These are phyloP conservation scores for Kwoniella shandongensis DNA, from an alignment of 768 basidiomycete species.

Conservation along the genomic window DNA sequence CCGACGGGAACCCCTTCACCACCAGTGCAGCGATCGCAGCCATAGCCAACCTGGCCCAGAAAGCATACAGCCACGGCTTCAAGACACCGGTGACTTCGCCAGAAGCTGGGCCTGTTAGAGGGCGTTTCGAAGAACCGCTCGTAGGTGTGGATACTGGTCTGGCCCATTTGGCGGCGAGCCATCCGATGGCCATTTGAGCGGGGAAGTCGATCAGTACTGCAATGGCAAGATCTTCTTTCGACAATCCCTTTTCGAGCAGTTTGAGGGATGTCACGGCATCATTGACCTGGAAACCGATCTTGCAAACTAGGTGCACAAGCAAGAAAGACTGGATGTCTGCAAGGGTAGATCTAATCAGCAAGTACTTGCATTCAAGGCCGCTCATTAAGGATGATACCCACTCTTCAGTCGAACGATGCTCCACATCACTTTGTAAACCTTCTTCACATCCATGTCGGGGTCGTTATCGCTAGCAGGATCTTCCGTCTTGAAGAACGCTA, in stretches of 20 bases:
- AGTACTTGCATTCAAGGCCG: too few species aligned
- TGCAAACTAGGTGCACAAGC: constrained; percentile 81
- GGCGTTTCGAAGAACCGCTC: constrained; percentile 7
- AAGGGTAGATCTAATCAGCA: neutral
- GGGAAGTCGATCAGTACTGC: constrained; percentile 96
- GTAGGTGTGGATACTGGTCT: constrained; percentile 50
- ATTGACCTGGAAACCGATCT: constrained; percentile 91
- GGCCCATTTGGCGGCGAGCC: constrained; percentile 90
- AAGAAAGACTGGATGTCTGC: constrained; percentile 87
- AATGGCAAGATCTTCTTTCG: constrained; percentile 91
- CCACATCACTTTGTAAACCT: constrained; percentile 94
- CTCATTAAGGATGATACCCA: constrained; percentile 55
- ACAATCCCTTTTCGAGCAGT: constrained; percentile 93
- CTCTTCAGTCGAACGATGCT: constrained; percentile 85
- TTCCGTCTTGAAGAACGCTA: constrained; percentile 86
- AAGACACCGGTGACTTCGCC: constrained; percentile 60
- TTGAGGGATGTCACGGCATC: constrained; percentile 89
- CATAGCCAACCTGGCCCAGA: constrained; percentile 80
- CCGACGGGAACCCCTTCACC: constrained; percentile 76
- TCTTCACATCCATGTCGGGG: constrained; percentile 83
- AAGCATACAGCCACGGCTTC: constrained; percentile 75
- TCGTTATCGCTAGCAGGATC: constrained; percentile 70
- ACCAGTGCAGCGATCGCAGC: constrained; percentile 70
- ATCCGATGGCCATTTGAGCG: constrained; percentile 92
- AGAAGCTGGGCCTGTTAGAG: constrained; percentile 14